Base-by-base conservation (phyloP, 495 filamentous ascomycete species). In the Lasiosphaeris hirsuta region DNA sequence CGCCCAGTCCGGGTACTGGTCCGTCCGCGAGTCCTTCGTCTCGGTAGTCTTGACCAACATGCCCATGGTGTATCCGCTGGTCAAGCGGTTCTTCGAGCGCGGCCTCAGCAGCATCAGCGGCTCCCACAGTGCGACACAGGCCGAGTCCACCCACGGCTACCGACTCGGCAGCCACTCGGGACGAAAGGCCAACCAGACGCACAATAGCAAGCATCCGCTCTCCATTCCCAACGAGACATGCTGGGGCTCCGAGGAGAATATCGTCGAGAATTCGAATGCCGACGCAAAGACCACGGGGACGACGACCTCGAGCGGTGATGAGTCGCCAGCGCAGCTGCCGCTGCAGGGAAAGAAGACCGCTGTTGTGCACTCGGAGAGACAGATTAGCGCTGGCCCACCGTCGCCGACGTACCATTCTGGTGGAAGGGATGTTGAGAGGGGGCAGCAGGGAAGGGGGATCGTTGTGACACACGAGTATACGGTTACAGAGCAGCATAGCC, bases 1-100 rank as follows among this genome's bases (percentile, higher is more conserved):
- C 37, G 60, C 66, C 11, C 75, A 83, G 73, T 80, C 81, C 7
- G 81, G 82, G 39, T 77, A 74, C 70, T 86, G 84, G 84, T 81
- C 84, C 48, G 78, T 81, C 58, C 82, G 83, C 47, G 84, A 86
- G 59, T 84, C 82, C 37, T 86, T 86, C 59, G 80, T 86, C 48
- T 81, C 80, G 2, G 75, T 85, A 33, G 64, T 84, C 23, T 76
- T 86, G 51, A 78, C 78, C 58, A 86, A 86, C 63, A 64, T 80
- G 17, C 84, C 84, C 7, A 84, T 86, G 78, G 72, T 86, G 37
- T 82, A 83, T 56, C 81, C 82, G 0, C 59, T 83, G 7, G 61
- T 80, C 56, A 55, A 37, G 36, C 46, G 36, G 13, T 56, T 59
- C 14, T 37, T 69, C n/a, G 66, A 69, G 10, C 75, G 75, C 2